phyloP scores from a whole-genome alignment of 192 early-diverging fungal genomes.

The Coemansia sp. region DNA sequence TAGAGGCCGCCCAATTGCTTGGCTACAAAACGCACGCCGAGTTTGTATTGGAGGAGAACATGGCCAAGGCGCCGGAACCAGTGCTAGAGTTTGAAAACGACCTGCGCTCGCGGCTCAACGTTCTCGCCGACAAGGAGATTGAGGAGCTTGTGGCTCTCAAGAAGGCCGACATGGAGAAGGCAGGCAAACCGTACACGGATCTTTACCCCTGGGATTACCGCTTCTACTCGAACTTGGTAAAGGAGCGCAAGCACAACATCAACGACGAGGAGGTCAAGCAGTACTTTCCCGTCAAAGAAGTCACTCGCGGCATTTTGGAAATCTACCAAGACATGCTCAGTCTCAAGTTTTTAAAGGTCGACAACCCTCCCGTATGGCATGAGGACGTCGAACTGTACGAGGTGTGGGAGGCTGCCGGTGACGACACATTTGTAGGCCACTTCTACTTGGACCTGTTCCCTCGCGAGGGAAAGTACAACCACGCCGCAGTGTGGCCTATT shows the following conservation, averaged over 20 bases:
- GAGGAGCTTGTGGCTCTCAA: slow-evolving; percentile 62
- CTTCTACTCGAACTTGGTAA: slow-evolving; percentile 70
- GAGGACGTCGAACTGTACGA: slow-evolving; percentile 75
- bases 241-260: slow-evolving; percentile 72
- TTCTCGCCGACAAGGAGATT: slow-evolving; percentile 61
- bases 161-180: slow-evolving; percentile 51
- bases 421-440: slow-evolving; percentile 61
- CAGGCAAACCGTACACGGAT: slow-evolving; percentile 58
- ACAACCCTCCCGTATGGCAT: slow-evolving; percentile 66
- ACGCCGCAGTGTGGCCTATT: slow-evolving; percentile 80
- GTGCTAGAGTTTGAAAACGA: slow-evolving; percentile 68
- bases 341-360: slow-evolving; percentile 65
- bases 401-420: slow-evolving; percentile 69
- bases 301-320: slow-evolving; percentile 64
- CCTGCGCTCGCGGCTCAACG: slow-evolving; percentile 57
- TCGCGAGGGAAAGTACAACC: slow-evolving; percentile 68
- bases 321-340: slow-evolving; percentile 74
- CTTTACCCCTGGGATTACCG: slow-evolving; percentile 70
- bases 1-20: slow-evolving; percentile 57
- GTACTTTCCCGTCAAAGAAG: slow-evolving; percentile 69
- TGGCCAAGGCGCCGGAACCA: slow-evolving; percentile 70
- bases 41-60: slow-evolving; percentile 72
- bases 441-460: slow-evolving; percentile 79
- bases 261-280: slow-evolving; percentile 76
- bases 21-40: slow-evolving; percentile 72